Evolutionary conservation across 2,329 filamentous ascomycete species (phyloP), one percentile per base, ranked within the genome.

Genomic region (Cladorrhinum sp.): DNA sequence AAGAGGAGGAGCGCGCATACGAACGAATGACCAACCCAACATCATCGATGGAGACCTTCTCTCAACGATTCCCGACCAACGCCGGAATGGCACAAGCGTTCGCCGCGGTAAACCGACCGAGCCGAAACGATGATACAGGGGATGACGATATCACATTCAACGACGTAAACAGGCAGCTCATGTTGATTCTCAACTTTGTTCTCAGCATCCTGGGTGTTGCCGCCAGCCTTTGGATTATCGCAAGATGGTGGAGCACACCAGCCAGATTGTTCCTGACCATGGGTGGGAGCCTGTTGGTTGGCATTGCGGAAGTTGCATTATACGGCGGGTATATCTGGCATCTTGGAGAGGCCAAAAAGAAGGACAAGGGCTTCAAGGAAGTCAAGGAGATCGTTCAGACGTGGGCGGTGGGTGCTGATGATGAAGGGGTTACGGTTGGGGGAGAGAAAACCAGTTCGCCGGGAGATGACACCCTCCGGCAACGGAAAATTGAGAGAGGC

Each of bases 141-240:
- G 80, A 81, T 60, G 78, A 85, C 65, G 89, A 91, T 64, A 77
- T 89, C 2, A 87, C 86, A 2, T 87, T 87, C 65, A 82, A 84
- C 36, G 90, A 95, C 62, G 80, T 95, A 1, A 89, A 94, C 72
- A 82, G 90, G n/a, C 91, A 95, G 70, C 77, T 95, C 60, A 87
- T 90, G 48, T 80, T 98, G 7, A 92, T 98, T 56, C 82, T 96
- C 69, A 99, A 98, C 73, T 92, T 98, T 55, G 77, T 97, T 42
- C 81, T 96, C 57, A 96, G 91, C 56, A 90, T 97, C 57, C 78
- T 94, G 2, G 91, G 93, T 50, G 90, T 89, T 55, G 89, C 86
- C 2, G 86, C 83, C 2, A 90, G 89, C 7, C 82, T 95, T 33
- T 95, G 90, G 91, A 81, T 92, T n/a, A 82, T 83, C 16, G 88